Base-by-base conservation (phyloP, 73 alveolate species). In the Stentor coeruleus region DNA sequence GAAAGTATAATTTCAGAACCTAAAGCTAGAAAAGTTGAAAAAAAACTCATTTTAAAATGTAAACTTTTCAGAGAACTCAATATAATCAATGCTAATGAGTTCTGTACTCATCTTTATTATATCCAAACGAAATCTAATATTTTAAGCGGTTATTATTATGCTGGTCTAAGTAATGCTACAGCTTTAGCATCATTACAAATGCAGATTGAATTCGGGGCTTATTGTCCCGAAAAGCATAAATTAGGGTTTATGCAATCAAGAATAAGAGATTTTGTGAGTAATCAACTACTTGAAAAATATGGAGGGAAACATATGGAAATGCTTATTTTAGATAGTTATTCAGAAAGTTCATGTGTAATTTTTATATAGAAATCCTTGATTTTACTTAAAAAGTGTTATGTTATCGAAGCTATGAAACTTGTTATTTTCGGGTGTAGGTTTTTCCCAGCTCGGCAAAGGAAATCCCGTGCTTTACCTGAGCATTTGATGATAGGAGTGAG, bases 141-240 rank as follows among this genome's bases (percentile, higher is more conserved):
- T 66, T 20, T 66, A 66, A 66, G 42, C 14, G 79, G 79, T 2
- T 66, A 66, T 33, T 66, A 20, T 33, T 20, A 26, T 31, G 79
- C 79, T 28, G 40, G 40, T 33, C 14, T 66, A 66, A 20, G 15
- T 33, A 66, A 20, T 33, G 79, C 79, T 28, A 2, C 37, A 20
- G 37, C 39, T 33, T 40, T 66, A 1, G 79, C 79, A 20, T 20
- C 79, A 20, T 28, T 66, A 26, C 40, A 66, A 66, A 66, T 66
- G 79, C 79, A 66, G 39, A 66, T 66, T 40, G 79, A 66, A 66
- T 66, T 66, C 37, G 79, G 79, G n/a, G 49, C 79, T 66, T 66
- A 20, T 33, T 20, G 15, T 2, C 39, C 79, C 0, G 79, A 66
- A 66, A 66, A 66, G 39, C 79, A 66, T 66, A 66, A 66, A 31